Evolutionary conservation across 2,329 filamentous ascomycete genomes (phyloP).

Genomic region (Xylaria sp.): DNA sequence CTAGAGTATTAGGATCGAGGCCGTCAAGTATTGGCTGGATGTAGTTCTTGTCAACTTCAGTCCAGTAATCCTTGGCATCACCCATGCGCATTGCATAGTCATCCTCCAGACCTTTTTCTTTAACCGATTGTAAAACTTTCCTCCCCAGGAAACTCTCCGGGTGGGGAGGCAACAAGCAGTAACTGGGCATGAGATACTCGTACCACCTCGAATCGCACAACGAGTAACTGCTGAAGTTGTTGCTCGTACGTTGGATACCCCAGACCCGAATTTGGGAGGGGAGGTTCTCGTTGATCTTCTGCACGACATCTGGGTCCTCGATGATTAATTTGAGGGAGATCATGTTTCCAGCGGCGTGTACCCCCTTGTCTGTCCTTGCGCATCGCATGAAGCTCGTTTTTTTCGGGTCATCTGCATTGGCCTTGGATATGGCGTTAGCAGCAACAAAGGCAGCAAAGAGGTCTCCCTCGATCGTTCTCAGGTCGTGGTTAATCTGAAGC

Average conservation of each 20-base stretch:
- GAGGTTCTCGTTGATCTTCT: slow-evolving; percentile 89
- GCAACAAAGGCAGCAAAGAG: slow-evolving; percentile 91
- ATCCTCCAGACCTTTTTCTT: slow-evolving; percentile 77
- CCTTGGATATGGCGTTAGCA: slow-evolving; percentile 93
- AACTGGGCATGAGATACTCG: slow-evolving; percentile 94
- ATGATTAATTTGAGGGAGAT: slow-evolving; percentile 96
- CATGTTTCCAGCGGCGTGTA: slow-evolving; percentile 95
- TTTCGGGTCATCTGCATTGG: slow-evolving; percentile 95
- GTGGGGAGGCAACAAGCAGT: slow-evolving; percentile 92
- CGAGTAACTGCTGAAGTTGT: slow-evolving; percentile 94
- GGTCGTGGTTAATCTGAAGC: slow-evolving; percentile 86
- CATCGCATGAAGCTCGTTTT: slow-evolving; percentile 95
- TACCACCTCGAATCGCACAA: slow-evolving; percentile 96
- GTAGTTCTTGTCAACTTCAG: slow-evolving; percentile 80
- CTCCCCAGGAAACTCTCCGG: slow-evolving; percentile 86
- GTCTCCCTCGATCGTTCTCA: slow-evolving; percentile 96
- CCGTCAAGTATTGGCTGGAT: slow-evolving; percentile 76
- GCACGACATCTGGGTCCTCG: slow-evolving; percentile 86
- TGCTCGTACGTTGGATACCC: slow-evolving; percentile 90
- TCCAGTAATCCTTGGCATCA: slow-evolving; percentile 86
- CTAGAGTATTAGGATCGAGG: slow-evolving; percentile 72
- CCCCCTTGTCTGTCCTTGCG: slow-evolving; percentile 95
- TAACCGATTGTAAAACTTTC: slow-evolving; percentile 81
- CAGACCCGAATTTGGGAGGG: slow-evolving; percentile 92
- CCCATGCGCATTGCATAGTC: slow-evolving; percentile 75